Percentiles rank a stretch among this genome's conserved stretches.
Evolutionary conservation across 2,329 filamentous ascomycete genomes (phyloP).

Genomic region (Claviceps africana): DNA sequence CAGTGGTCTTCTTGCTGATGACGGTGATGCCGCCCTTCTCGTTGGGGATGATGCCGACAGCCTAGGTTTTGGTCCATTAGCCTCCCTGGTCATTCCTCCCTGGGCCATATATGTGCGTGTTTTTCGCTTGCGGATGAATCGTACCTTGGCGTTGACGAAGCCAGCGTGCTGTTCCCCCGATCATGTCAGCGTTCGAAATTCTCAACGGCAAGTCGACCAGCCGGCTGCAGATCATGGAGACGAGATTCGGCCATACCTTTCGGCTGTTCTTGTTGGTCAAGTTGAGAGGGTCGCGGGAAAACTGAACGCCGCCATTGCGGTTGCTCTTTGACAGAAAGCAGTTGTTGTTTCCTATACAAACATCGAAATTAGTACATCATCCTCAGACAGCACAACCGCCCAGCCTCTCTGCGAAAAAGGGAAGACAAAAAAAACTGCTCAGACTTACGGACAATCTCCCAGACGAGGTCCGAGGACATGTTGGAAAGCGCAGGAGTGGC

Average conservation of each 20-base stretch:
- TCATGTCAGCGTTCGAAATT: constrained; percentile 21
- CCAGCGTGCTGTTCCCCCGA: constrained; percentile 58
- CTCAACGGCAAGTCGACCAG: background rate
- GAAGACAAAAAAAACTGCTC: no score
- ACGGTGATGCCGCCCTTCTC: constrained; percentile 71
- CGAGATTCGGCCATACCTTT: constrained; percentile 47
- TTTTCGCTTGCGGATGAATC: background rate
- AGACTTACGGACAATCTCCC: constrained; percentile 87
- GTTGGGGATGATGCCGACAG: constrained; percentile 62
- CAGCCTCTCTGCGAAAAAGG: background rate
- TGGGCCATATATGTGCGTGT: background rate
- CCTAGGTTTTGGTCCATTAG: constrained; percentile 35
- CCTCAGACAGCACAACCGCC: background rate
- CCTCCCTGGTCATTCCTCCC: constrained; percentile 1
- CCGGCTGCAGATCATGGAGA: background rate
- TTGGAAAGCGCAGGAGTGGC: constrained; percentile 46
- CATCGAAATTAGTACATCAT: background rate
- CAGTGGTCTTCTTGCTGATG: constrained; percentile 69
- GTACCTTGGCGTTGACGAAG: constrained; percentile 87
- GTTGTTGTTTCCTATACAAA: constrained; percentile 61
- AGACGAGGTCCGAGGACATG: constrained; percentile 83
- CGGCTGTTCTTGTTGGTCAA: constrained; percentile 79
- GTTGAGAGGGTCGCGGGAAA: constrained; percentile 93
- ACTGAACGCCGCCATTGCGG: constrained; percentile 62
- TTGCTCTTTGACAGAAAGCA: constrained; percentile 86